Evolutionary conservation across 306 rosid species (phyloP).

Genomic region (Canavalia gladiata): DNA sequence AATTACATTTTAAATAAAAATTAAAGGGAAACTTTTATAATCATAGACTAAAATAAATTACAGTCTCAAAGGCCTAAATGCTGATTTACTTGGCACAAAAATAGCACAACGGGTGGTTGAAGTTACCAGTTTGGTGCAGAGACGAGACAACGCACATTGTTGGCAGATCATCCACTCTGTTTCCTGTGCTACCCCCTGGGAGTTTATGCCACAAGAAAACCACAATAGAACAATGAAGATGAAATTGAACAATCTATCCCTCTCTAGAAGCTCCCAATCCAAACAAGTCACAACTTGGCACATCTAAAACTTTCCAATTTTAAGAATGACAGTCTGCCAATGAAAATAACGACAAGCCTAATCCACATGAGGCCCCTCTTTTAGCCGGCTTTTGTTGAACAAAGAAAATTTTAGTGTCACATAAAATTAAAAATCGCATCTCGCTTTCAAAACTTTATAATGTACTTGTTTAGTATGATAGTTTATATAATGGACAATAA

Average conservation of each 20-base stretch:
- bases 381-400: conserved; percentile 5
- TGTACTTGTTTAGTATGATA: background rate
- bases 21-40: no score
- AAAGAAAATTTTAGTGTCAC: background rate
- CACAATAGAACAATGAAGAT: background rate
- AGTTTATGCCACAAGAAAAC: background rate
- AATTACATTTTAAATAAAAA: no score
- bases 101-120: conserved; percentile 22
- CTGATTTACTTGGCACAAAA: background rate
- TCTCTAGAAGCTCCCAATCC: conserved; percentile 17
- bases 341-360: background rate
- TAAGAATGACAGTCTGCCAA: background rate
- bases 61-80: no score
- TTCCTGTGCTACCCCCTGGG: background rate
- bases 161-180: background rate
- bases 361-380: conserved; percentile 2
- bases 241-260: background rate
- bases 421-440: no score
- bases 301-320: background rate
- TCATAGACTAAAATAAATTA: no score
- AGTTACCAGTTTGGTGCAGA: background rate
- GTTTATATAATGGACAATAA: background rate
- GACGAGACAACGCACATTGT: conserved; percentile 24
- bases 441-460: background rate
- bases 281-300: background rate